A percentile compares a stretch with the other conserved stretches of the same genome.
These are phyloP conservation scores for Auricularia sp. DNA, from an alignment of 768 basidiomycete genomes.

Conservation along the genomic window DNA sequence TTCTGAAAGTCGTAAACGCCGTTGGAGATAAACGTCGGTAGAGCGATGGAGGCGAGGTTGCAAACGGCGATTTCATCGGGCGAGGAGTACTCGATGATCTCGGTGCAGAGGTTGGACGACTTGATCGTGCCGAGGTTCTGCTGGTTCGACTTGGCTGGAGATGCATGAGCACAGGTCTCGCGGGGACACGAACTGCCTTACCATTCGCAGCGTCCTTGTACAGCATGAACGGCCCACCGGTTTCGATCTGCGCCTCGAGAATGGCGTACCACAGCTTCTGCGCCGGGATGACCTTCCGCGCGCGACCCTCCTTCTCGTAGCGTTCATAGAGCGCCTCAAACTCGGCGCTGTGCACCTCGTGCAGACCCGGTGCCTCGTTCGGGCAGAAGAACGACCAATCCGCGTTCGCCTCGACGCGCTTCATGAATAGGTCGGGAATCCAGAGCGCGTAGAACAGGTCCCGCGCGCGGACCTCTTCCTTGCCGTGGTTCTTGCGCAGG, in stretches of 20 bases:
- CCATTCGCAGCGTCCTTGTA: slow-evolving; percentile 96
- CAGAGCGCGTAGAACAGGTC: slow-evolving; percentile 56
- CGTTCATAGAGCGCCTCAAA: slow-evolving; percentile 78
- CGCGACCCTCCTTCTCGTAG: slow-evolving; percentile 86
- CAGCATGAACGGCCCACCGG: slow-evolving; percentile 97
- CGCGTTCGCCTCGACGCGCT: slow-evolving; percentile 80
- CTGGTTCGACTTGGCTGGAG: slow-evolving; percentile 89
- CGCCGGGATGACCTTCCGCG: slow-evolving; percentile 75
- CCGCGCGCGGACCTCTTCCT: slow-evolving; percentile 92
- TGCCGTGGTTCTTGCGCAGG: slow-evolving; percentile 96
- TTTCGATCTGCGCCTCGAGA: slow-evolving; percentile 94
- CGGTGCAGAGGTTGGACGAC: slow-evolving; percentile 97
- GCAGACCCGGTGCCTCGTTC: slow-evolving; percentile 84
- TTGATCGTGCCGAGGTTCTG: slow-evolving; percentile 98
- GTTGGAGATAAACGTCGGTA: slow-evolving; percentile 80
- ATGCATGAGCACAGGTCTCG: slow-evolving; percentile 1
- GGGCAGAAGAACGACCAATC: slow-evolving; percentile 98
- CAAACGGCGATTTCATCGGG: slow-evolving; percentile 98
- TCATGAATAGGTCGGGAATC: slow-evolving; percentile 44
- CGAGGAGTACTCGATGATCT: slow-evolving; percentile 96
- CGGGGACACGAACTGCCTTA: slow-evolving; percentile 28
- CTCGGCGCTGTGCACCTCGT: slow-evolving; percentile 81
- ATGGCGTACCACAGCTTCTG: slow-evolving; percentile 99
- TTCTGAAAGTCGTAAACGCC: slow-evolving; percentile 88
- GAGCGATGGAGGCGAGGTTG: slow-evolving; percentile 93